phyloP scores from a whole-genome alignment of 2,329 filamentous ascomycete species.

The Exophiala mesophila region DNA sequence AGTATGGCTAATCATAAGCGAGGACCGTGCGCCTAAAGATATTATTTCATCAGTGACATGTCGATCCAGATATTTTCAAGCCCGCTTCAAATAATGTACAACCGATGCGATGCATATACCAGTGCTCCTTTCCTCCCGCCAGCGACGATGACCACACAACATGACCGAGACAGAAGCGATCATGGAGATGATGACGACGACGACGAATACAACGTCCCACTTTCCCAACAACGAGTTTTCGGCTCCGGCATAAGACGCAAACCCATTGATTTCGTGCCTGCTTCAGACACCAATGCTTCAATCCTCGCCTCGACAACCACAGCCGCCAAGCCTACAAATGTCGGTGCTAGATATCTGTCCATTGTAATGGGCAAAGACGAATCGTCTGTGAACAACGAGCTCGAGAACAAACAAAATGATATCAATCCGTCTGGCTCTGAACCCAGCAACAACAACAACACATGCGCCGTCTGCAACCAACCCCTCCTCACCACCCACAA shows the following conservation, averaged over 20 bases:
- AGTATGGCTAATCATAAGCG: no score
- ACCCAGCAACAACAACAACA: background rate
- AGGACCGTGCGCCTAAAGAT: background rate
- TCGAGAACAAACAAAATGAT: background rate
- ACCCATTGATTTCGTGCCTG: conserved; percentile 56
- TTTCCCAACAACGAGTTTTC: conserved; percentile 56
- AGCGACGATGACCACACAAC: no score
- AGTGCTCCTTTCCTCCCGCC: background rate
- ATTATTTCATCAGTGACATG: no score
- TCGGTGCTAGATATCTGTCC: conserved; percentile 43
- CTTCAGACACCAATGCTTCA: conserved; percentile 30
- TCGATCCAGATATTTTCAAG: no score
- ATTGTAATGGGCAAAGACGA: conserved; percentile 36
- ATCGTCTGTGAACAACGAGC: no score
- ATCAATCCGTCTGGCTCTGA: no score
- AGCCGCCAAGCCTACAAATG: conserved; percentile 24
- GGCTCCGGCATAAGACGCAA: conserved; percentile 60
- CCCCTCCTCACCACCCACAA: conserved; percentile 36
- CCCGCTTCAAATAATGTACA: no score
- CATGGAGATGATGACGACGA: conserved; percentile 38
- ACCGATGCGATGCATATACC: background rate
- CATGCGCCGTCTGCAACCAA: conserved; percentile 58
- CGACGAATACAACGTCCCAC: conserved; percentile 54
- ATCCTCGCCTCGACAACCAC: conserved; percentile 25
- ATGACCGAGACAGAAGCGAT: background rate